phyloP scores from a whole-genome alignment of 2,329 filamentous ascomycete genomes.

The Fusarium newnesense region DNA sequence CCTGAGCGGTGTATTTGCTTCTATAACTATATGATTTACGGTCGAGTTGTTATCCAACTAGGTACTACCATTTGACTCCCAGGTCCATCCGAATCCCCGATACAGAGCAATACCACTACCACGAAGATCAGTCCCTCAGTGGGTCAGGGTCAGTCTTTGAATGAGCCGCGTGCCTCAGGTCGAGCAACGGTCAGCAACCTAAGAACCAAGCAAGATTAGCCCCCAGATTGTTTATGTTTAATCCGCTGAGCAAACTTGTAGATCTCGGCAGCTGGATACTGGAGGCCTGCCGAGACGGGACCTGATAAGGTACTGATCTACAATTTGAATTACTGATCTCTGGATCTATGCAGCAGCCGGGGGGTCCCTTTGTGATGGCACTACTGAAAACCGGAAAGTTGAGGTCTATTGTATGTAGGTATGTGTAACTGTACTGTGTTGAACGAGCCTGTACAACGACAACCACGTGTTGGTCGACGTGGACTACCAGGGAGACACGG shows the following conservation, averaged over 20 bases:
- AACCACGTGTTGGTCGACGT: conserved; percentile 17
- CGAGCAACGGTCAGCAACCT: not conserved
- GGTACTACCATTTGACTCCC: not conserved
- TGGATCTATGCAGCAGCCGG: conserved; percentile 24
- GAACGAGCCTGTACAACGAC: conserved; percentile 7
- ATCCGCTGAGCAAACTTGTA: conserved; percentile 19
- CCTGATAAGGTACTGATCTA: conserved; percentile 33
- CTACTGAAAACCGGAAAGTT: conserved; percentile 11
- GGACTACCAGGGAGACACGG: not conserved
- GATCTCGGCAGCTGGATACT: conserved; percentile 33
- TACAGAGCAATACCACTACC: not conserved
- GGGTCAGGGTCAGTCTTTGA: conserved; percentile 10
- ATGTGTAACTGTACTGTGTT: not conserved
- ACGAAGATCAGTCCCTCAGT: not conserved
- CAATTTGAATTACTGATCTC: conserved; percentile 17
- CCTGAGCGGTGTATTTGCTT: not conserved
- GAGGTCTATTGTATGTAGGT: not conserved
- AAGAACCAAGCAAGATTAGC: not conserved
- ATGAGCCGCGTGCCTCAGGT: not conserved
- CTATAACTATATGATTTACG: not conserved
- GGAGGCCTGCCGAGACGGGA: conserved; percentile 16
- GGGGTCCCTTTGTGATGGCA: not conserved
- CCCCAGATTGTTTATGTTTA: conserved; percentile 28
- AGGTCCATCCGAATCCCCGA: not conserved
- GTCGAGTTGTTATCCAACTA: not conserved